Conservation (phyloP, 371 early-diverging fungal species). For the Sporodiniella umbellata region DNA sequence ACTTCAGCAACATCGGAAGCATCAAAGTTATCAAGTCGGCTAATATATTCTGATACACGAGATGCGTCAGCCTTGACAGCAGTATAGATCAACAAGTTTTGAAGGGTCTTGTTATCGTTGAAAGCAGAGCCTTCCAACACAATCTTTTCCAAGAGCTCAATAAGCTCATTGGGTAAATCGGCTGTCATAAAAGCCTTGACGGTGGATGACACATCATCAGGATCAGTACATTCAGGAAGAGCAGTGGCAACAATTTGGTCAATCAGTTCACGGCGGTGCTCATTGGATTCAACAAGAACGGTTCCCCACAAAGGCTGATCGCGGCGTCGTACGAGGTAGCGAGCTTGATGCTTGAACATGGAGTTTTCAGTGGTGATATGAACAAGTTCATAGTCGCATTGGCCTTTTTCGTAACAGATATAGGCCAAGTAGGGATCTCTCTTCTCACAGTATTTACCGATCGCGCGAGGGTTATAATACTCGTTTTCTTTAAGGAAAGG, state of each 20-base stretch:
- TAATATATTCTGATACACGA: conserved; percentile 93
- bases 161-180: conserved; percentile 91
- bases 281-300: conserved; percentile 78
- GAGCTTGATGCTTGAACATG: conserved; percentile 98
- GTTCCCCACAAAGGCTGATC: conserved; percentile 83
- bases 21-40: conserved; percentile 91
- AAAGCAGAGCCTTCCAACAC: conserved; percentile 89
- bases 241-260: conserved; percentile 91
- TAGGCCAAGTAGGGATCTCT: conserved; percentile 96
- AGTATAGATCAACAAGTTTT: conserved; percentile 96
- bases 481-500: conserved; percentile 91
- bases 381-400: conserved; percentile 91
- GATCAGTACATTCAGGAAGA: conserved; percentile 92
- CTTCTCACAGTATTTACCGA: conserved; percentile 98
- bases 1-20: conserved; percentile 95
- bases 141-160: conserved; percentile 95
- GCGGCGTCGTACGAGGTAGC: conserved; percentile 90
- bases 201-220: conserved; percentile 94
- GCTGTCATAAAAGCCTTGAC: conserved; percentile 98
- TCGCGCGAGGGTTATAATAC: conserved; percentile 83
- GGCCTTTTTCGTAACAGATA: conserved; percentile 92
- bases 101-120: conserved; percentile 92
- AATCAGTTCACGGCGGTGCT: conserved; percentile 83
- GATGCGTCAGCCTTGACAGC: conserved; percentile 92
- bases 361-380: conserved; percentile 93